Percentiles rank a stretch among this genome's conserved stretches.
Evolutionary conservation across 148 eudicot genomes (phyloP).

Genomic region (Rheum nobile): DNA sequence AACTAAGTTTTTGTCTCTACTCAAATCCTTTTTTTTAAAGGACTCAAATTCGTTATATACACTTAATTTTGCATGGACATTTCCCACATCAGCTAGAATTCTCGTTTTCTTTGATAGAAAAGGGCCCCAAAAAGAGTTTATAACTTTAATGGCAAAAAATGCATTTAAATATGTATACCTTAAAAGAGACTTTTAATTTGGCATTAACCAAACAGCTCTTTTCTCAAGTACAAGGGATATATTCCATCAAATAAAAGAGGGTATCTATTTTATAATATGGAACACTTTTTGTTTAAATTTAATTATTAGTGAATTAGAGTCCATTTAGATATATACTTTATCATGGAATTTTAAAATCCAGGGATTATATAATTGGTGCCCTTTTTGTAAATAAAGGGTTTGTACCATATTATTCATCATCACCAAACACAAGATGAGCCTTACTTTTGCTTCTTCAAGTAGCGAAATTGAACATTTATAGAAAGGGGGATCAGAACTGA

Average conservation of each 20-base stretch:
- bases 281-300: neutral
- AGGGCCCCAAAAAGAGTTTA: neutral
- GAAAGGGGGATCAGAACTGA: neutral
- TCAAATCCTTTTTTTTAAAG: no score
- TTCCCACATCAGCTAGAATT: neutral
- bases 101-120: neutral
- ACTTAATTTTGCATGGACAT: neutral
- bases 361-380: neutral
- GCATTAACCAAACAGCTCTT: neutral
- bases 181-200: neutral
- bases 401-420: neutral
- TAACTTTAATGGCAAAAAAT: neutral
- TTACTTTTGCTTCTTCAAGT: neutral
- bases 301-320: neutral
- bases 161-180: neutral
- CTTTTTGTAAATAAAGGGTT: neutral
- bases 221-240: neutral
- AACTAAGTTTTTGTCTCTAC: neutral
- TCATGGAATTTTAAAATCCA: neutral
- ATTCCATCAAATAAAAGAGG: neutral
- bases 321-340: neutral
- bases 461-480: neutral
- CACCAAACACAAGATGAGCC: slow-evolving; percentile 3
- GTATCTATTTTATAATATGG: neutral
- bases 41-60: no score